Base-by-base conservation (phyloP, 371 early-diverging fungal species). In the Apophysomyces trapeziformis region DNA sequence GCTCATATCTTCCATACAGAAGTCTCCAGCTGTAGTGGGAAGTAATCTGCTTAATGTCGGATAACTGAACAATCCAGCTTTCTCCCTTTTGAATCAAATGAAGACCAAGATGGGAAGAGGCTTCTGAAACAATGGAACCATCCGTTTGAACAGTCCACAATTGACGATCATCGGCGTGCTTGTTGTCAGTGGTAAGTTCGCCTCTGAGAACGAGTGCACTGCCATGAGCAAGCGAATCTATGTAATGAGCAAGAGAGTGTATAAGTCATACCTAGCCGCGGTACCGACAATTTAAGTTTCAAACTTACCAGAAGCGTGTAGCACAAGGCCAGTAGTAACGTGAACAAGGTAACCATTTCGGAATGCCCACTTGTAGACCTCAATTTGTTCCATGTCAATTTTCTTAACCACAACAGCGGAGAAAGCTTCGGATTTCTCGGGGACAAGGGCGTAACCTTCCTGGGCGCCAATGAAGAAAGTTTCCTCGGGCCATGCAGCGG, bases 271-370 rank as follows among this genome's bases (percentile, higher is more conserved):
- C 18, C 1, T 21, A 7, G 21, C 21, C n/a, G n/a, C 3, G 32
- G 32, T 26, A 26, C 32, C 32, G 32, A 26, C 32, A 2, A 26
- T 26, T 3, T 26, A 26, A 26, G 32, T 26, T 26, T 26, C 32
- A 26, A 26, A 50, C 32, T 65, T 72, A 80, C 80, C 80, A 63
- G 68, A 57, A 60, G 68, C 67, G 45, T 73, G 73, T 63, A 77
- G 57, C 12, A 79, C 72, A 38, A 74, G 71, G 56, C 76, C 78
- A 39, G 83, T 76, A 47, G 72, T 64, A 59, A 73, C 74, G 61
- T 87, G 85, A 38, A 83, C 74, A 39, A 87, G 75, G 61, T 79
- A 77, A 56, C 82, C 80, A 57, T 78, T 69, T 18, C 72, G 63
- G 64, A 72, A 81, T 11, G 75, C 70, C 87, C 87, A 85, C 44